Conservation (phyloP, 2,329 filamentous ascomycete genomes). For the Nemania diffusa region DNA sequence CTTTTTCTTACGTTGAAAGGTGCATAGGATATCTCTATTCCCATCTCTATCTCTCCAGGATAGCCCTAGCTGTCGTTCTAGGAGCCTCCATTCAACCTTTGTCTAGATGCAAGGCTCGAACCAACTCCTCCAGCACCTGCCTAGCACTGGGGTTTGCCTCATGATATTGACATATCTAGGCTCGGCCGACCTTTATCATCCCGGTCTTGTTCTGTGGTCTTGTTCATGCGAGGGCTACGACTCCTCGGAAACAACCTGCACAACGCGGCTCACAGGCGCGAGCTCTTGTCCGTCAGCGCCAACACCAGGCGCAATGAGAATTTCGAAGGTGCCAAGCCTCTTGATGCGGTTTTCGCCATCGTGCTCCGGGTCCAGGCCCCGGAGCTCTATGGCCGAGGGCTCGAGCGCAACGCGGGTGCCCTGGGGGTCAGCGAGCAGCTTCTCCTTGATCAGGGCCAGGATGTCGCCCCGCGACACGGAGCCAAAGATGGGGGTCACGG, state of each 20-base stretch:
- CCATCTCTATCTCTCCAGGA: neutral
- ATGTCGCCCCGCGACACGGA: slow-evolving; percentile 56
- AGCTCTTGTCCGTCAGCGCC: slow-evolving; percentile 46
- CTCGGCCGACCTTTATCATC: neutral
- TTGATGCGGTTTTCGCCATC: slow-evolving; percentile 54
- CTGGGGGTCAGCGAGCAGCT: slow-evolving; percentile 48
- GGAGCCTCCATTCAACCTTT: neutral
- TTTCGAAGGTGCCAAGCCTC: slow-evolving; percentile 54
- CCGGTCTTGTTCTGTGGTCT: neutral
- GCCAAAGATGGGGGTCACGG: slow-evolving; percentile 53
- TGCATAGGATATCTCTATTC: neutral
- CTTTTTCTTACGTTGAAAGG: neutral
- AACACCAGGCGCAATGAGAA: slow-evolving; percentile 47
- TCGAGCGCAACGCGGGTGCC: slow-evolving; percentile 52
- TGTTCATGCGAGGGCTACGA: neutral
- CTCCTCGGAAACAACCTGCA: slow-evolving; percentile 51
- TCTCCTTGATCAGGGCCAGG: slow-evolving; percentile 49
- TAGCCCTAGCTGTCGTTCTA: neutral
- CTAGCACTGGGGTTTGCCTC: no score
- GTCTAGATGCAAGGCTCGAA: neutral
- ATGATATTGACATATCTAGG: neutral
- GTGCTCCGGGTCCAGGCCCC: slow-evolving; percentile 43
- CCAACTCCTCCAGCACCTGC: neutral
- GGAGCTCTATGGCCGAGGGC: slow-evolving; percentile 50
- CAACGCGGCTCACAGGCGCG: slow-evolving; percentile 48